Conservation (phyloP, 805 yeast species). For the Groenewaldozyma tartarivorans region DNA sequence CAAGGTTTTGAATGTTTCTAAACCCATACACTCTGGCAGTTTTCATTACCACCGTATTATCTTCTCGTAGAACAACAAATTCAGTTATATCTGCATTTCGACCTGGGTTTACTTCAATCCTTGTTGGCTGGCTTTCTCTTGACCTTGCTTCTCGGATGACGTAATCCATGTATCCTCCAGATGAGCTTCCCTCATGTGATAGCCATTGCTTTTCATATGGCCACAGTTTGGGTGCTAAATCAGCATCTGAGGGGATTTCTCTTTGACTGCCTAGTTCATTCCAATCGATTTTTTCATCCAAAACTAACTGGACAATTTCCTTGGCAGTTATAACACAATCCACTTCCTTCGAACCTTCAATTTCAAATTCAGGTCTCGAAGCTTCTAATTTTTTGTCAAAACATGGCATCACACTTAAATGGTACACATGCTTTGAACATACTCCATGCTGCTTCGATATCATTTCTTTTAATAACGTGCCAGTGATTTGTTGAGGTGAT, state of each 20-base stretch:
- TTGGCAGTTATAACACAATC: slow-evolving; percentile 92
- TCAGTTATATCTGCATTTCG: slow-evolving; percentile 73
- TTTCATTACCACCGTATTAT: slow-evolving; percentile 33
- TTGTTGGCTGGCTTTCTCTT: slow-evolving; percentile 22
- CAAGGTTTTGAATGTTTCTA: slow-evolving; percentile 87
- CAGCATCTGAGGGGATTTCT: slow-evolving; percentile 13
- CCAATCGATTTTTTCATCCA: neutral
- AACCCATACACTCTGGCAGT: slow-evolving; percentile 80
- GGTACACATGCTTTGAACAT: slow-evolving; percentile 43
- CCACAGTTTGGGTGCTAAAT: slow-evolving; percentile 48
- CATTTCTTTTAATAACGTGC: slow-evolving; percentile 56
- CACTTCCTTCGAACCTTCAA: slow-evolving; percentile 45
- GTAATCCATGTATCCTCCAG: slow-evolving; percentile 83
- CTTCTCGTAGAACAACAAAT: slow-evolving; percentile 38
- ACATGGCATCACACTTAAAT: slow-evolving; percentile 89
- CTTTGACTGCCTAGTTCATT: neutral
- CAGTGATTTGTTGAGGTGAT: slow-evolving; percentile 92
- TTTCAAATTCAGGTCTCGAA: slow-evolving; percentile 60
- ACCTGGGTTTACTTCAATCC: slow-evolving; percentile 40
- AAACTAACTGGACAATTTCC: slow-evolving; percentile 59
- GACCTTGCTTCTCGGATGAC: slow-evolving; percentile 38
- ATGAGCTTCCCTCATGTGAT: slow-evolving; percentile 66
- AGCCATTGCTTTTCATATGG: slow-evolving; percentile 56
- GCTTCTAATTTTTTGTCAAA: slow-evolving; percentile 95
- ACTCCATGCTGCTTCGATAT: slow-evolving; percentile 29